These are phyloP conservation scores for Falciphora oryzae DNA, from an alignment of 2,329 filamentous ascomycete species.

Conservation along the genomic window DNA sequence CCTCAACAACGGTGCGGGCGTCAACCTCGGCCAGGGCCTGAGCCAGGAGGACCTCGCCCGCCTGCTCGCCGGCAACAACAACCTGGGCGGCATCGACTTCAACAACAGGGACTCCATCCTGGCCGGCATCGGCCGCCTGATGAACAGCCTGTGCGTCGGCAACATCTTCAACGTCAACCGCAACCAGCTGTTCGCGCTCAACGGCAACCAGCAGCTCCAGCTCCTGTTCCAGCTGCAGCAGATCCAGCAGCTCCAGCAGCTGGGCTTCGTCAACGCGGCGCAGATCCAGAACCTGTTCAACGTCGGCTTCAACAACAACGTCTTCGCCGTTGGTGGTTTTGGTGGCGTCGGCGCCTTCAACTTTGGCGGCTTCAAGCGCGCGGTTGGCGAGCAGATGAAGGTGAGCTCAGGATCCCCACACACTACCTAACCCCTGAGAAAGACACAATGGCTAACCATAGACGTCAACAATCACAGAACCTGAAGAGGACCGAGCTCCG, in stretches of 20 bases:
- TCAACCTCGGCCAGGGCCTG: conserved; percentile 15
- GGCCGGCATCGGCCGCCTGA: conserved; percentile 25
- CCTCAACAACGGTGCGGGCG: conserved; percentile 6
- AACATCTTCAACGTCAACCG: conserved; percentile 19
- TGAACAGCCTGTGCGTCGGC: conserved; percentile 23
- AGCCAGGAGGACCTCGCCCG: conserved; percentile 15
- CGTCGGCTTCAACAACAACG: conserved; percentile 18
- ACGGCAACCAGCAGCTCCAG: conserved; percentile 21
- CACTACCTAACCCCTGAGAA: background rate
- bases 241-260: conserved; percentile 25
- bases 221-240: conserved; percentile 28
- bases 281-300: conserved; percentile 25
- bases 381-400: conserved; percentile 21
- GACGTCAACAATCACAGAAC: background rate
- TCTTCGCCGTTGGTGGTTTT: conserved; percentile 13
- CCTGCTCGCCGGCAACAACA: conserved; percentile 20
- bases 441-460: background rate
- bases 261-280: conserved; percentile 22
- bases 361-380: conserved; percentile 25
- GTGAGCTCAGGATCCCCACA: background rate
- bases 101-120: conserved; percentile 22
- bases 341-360: conserved; percentile 12
- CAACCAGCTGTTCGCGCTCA: conserved; percentile 18
- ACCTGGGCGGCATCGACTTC: conserved; percentile 25
- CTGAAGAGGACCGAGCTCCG: conserved; percentile 20